Evolutionary conservation across 192 early-diverging fungal species (phyloP).

Genomic region (Coemansia nantahalensis): DNA sequence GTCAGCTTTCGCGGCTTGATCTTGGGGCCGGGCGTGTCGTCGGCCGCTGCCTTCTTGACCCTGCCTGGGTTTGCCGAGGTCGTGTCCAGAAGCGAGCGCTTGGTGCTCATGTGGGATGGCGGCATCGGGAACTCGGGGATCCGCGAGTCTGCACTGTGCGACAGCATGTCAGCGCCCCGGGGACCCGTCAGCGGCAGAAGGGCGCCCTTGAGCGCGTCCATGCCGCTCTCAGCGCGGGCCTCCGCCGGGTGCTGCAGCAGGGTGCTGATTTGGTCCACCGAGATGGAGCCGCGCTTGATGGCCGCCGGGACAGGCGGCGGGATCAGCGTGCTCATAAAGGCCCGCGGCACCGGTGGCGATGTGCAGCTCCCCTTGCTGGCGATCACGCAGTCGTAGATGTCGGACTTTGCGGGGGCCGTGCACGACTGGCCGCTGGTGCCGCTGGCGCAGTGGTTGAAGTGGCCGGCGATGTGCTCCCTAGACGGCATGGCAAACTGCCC

Average conservation of each 20-base stretch:
- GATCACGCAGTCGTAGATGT: constrained; percentile 7
- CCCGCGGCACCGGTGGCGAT: not conserved
- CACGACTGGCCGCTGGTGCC: not conserved
- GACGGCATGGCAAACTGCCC: not conserved
- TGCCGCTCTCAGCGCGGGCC: not conserved
- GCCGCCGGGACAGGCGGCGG: not conserved
- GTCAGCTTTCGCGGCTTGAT: constrained; percentile 45
- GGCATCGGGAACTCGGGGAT: not conserved
- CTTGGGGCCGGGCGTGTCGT: not conserved
- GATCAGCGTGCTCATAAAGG: not conserved
- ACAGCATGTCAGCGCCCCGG: too few species aligned
- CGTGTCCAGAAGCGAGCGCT: constrained; percentile 28
- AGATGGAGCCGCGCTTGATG: constrained; percentile 8
- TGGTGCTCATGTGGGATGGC: not conserved
- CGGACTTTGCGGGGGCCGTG: not conserved
- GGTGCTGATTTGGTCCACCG: constrained; percentile 8
- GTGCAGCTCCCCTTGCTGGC: not conserved
- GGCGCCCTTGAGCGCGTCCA: not conserved
- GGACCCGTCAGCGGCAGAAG: too few species aligned
- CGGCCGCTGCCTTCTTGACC: not conserved
- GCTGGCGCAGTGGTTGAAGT: constrained; percentile 1
- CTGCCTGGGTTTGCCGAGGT: constrained; percentile 41
- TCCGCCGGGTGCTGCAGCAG: not conserved
- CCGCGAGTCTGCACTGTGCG: not conserved
- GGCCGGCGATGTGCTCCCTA: not conserved